Percentiles rank a stretch among this genome's conserved stretches.
Evolutionary conservation across 2,329 filamentous ascomycete genomes (phyloP).

Genomic region (Aspergillus amoenus): DNA sequence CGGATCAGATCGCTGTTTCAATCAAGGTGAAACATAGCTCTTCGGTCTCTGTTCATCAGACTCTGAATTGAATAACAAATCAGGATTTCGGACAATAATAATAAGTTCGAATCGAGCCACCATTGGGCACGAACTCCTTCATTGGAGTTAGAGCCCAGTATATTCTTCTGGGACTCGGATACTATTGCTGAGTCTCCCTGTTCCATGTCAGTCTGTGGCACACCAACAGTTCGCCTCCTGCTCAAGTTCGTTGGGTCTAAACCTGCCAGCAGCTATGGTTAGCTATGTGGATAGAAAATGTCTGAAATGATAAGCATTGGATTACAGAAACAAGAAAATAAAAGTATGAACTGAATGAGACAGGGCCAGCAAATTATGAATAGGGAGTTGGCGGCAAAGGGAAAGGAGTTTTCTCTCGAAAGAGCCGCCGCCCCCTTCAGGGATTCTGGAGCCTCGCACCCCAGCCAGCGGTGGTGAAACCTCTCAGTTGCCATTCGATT

Average conservation of each 20-base stretch:
- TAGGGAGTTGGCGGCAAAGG: not conserved
- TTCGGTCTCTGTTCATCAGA: not conserved
- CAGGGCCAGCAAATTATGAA: not conserved
- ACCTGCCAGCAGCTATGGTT: not conserved
- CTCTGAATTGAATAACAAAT: not conserved
- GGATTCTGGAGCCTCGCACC: slow-evolving; percentile 9
- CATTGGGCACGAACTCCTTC: not conserved
- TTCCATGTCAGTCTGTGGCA: not conserved
- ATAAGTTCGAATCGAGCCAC: not conserved
- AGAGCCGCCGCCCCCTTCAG: slow-evolving; percentile 14
- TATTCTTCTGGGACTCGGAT: not conserved
- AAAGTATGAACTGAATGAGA: not conserved
- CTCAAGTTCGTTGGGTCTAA: not conserved
- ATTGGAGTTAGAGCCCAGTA: not conserved
- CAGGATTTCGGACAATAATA: not conserved
- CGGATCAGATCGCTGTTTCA: not conserved
- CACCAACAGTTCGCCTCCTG: not conserved
- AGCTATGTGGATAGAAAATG: not conserved
- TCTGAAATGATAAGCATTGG: not conserved
- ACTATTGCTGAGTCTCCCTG: not conserved
- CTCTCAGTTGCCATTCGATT: slow-evolving; percentile 12
- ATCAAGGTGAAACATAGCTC: not conserved
- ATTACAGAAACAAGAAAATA: too few species aligned
- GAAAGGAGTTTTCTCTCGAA: not conserved
- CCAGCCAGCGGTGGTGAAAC: slow-evolving; percentile 15